These are phyloP conservation scores for Corymbia maculata DNA, from an alignment of 345 rosid species.

Conservation along the genomic window DNA sequence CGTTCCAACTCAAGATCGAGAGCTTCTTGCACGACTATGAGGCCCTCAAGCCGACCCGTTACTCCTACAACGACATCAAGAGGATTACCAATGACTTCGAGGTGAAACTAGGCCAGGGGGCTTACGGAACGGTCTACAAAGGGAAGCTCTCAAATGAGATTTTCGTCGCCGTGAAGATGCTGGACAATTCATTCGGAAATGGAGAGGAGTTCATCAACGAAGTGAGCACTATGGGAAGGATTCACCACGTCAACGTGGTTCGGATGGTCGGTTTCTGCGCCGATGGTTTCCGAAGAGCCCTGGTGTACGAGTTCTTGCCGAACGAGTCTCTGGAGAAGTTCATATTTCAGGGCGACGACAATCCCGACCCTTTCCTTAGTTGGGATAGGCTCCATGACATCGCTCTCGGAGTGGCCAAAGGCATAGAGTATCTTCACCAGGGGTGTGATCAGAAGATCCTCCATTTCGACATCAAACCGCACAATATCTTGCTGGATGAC, in stretches of 20 bases:
- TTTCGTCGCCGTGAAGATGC: conserved; percentile 16
- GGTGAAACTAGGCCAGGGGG: conserved; percentile 17
- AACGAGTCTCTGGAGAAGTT: conserved; percentile 19
- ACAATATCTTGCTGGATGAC: conserved; percentile 2
- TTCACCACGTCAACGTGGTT: conserved; percentile 18
- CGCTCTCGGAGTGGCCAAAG: conserved; percentile 11
- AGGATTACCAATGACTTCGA: neutral
- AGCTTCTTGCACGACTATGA: conserved; percentile 4
- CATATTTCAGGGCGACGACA: neutral
- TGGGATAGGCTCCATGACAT: conserved; percentile 8
- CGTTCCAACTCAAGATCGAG: conserved; percentile 1
- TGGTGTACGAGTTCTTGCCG: conserved; percentile 12
- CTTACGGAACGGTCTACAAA: conserved; percentile 11
- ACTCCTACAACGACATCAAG: neutral
- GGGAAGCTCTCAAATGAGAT: conserved; percentile 9
- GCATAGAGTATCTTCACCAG: conserved; percentile 15
- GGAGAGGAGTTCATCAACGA: conserved; percentile 18
- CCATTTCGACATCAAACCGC: conserved; percentile 21
- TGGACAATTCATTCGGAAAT: neutral
- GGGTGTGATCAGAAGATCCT: conserved; percentile 16
- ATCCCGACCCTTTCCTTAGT: neutral
- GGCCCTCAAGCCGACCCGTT: conserved; percentile 12
- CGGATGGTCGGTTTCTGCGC: conserved; percentile 13
- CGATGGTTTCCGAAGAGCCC: neutral
- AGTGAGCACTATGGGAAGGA: conserved; percentile 11